A percentile compares a stretch with the other conserved stretches of the same genome.
Conservation (phyloP, 164 flowering plant genomes). For the Aristolochia fimbriata region DNA sequence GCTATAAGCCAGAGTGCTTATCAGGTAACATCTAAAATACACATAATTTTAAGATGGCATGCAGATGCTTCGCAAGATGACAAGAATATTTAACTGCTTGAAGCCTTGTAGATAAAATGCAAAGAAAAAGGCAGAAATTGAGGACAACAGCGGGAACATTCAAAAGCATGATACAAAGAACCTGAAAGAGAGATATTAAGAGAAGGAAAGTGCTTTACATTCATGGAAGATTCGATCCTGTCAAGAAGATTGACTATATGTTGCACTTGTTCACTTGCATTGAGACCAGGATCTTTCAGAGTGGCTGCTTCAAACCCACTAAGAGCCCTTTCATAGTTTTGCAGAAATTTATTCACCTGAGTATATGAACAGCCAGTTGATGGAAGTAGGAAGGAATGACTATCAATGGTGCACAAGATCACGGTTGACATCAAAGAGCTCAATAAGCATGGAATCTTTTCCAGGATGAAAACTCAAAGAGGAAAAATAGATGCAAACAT, state of each 20-base stretch:
- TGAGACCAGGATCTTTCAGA: conserved; percentile 74
- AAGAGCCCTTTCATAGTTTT: conserved; percentile 88
- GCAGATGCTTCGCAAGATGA: no score
- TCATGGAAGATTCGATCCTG: conserved; percentile 42
- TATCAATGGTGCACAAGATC: no score
- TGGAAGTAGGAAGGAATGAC: not conserved
- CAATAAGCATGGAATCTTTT: no score
- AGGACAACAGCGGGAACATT: no score
- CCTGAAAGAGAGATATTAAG: not conserved
- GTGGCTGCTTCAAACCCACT: conserved; percentile 93
- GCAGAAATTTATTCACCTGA: conserved; percentile 77
- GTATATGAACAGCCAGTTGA: not conserved
- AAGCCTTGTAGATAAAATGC: not conserved
- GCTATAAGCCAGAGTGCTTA: no score
- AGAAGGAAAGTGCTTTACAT: conserved; percentile 24
- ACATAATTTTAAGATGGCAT: no score
- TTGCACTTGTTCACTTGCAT: conserved; percentile 59
- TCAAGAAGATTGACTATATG: conserved; percentile 69
- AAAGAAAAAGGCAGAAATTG: no score
- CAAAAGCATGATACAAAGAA: not conserved
- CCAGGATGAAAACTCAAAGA: no score
- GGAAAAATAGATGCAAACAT: no score
- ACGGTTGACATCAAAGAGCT: no score
- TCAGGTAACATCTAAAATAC: no score
- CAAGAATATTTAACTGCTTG: conserved; percentile 1